Conservation (phyloP, 768 basidiomycete genomes). For the Boletus patriciae region DNA sequence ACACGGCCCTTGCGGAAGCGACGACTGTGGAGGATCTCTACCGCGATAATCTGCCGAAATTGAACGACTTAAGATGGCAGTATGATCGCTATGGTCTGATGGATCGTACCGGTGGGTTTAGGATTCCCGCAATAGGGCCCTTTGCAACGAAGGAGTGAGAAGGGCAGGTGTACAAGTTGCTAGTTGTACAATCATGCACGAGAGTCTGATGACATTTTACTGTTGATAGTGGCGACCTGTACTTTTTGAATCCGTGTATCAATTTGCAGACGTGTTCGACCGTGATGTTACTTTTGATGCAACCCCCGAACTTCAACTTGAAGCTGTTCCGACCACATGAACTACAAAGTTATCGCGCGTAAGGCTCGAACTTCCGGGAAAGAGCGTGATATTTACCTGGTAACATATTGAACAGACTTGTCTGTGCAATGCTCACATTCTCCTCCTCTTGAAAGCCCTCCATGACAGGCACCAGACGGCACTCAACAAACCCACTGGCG, state of each 20-base stretch:
- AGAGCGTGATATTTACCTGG: not conserved
- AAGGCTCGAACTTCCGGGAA: not conserved
- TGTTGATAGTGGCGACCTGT: too few species aligned
- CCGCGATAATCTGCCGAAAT: not conserved
- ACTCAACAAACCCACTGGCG: conserved; percentile 52
- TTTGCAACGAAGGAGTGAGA: not conserved
- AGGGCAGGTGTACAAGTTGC: not conserved
- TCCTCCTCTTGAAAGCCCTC: conserved; percentile 31
- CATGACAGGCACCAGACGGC: conserved; percentile 42
- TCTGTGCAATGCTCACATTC: not conserved
- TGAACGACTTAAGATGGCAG: not conserved
- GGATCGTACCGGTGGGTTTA: not conserved
- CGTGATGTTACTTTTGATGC: not conserved
- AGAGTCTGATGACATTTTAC: not conserved
- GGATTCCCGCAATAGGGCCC: too few species aligned
- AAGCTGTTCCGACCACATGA: not conserved
- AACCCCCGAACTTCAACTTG: not conserved
- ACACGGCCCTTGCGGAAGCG: conserved; percentile 5
- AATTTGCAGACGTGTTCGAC: not conserved
- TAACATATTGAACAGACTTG: not conserved
- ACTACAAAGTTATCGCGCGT: not conserved
- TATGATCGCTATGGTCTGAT: not conserved
- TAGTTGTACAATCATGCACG: not conserved
- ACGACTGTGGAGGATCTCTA: conserved; percentile 13
- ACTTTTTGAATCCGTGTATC: not conserved